A percentile compares a stretch with the other conserved stretches of the same genome.
Evolutionary conservation across 108 stramenopile species (phyloP).

Genomic region (Schizochytrium sp.): DNA sequence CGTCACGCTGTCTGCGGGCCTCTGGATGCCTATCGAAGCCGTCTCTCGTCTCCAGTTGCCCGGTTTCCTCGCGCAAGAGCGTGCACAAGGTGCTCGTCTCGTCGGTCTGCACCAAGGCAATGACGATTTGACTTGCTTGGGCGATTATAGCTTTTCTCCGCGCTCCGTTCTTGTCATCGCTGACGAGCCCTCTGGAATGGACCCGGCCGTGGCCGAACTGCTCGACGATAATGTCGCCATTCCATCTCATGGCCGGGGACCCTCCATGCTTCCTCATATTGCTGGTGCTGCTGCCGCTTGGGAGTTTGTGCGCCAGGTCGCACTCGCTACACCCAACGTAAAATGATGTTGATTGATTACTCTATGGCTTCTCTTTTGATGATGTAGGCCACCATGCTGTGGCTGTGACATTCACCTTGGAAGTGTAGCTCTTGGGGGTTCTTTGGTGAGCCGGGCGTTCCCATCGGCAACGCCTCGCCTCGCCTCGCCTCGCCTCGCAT

Average conservation of each 20-base stretch:
- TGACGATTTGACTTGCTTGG: not conserved
- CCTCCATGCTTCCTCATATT: not conserved
- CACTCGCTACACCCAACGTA: too few species aligned
- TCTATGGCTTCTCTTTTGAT: too few species aligned
- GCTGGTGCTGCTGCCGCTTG: not conserved
- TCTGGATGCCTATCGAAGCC: not conserved
- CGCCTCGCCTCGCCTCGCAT: too few species aligned
- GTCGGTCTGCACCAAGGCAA: not conserved
- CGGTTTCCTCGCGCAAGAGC: not conserved
- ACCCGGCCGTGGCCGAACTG: not conserved
- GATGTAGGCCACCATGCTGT: too few species aligned
- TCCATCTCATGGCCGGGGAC: not conserved
- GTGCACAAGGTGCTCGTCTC: not conserved
- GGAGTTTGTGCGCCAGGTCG: not conserved
- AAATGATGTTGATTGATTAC: too few species aligned
- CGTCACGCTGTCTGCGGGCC: not conserved
- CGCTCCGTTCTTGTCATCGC: not conserved
- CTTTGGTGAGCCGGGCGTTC: too few species aligned
- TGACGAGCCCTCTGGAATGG: not conserved
- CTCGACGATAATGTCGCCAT: not conserved
- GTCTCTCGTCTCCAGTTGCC: not conserved
- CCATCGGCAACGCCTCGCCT: too few species aligned
- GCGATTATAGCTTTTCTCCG: not conserved
- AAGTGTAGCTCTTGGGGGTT: too few species aligned
- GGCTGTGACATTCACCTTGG: too few species aligned